Conservation (phyloP, 768 basidiomycete genomes). For the Amanita phalloides region DNA sequence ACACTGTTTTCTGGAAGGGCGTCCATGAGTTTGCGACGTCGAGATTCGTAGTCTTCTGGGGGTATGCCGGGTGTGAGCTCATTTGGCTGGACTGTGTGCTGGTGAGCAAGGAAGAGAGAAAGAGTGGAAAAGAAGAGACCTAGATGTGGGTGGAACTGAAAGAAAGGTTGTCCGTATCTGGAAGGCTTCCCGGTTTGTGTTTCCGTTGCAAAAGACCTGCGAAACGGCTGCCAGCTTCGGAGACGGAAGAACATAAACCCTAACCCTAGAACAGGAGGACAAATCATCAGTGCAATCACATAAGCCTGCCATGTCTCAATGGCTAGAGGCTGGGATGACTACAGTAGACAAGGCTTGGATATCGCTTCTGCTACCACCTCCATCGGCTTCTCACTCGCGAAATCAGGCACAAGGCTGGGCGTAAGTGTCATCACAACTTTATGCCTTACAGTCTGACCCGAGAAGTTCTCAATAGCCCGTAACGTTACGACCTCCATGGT, state of each 20-base stretch:
- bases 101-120: neutral
- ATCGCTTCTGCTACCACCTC: slow-evolving; percentile 52
- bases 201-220: slow-evolving; percentile 3
- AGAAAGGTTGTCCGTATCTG: slow-evolving; percentile 69
- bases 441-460: neutral
- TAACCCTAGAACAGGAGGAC: slow-evolving; percentile 5
- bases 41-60: slow-evolving; percentile 61
- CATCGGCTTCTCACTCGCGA: slow-evolving; percentile 59
- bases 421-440: slow-evolving; percentile 30
- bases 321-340: slow-evolving; percentile 37
- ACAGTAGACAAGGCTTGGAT: slow-evolving; percentile 51
- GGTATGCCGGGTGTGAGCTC: slow-evolving; percentile 83
- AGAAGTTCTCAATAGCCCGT: slow-evolving; percentile 60
- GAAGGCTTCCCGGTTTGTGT: slow-evolving; percentile 48
- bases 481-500: slow-evolving; percentile 48
- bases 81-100: slow-evolving; percentile 34
- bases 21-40: slow-evolving; percentile 64
- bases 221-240: neutral
- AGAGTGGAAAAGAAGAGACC: slow-evolving; percentile 20
- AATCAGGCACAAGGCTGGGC: slow-evolving; percentile 56
- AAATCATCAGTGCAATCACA: neutral
- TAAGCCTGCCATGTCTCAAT: slow-evolving; percentile 11
- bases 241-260: neutral
- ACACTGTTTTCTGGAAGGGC: slow-evolving; percentile 59
- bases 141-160: slow-evolving; percentile 75